Evolutionary conservation across 2,329 filamentous ascomycete genomes (phyloP), one percentile per base, ranked within the genome.

Genomic region (Arthrobotrys pseudoclavata): DNA sequence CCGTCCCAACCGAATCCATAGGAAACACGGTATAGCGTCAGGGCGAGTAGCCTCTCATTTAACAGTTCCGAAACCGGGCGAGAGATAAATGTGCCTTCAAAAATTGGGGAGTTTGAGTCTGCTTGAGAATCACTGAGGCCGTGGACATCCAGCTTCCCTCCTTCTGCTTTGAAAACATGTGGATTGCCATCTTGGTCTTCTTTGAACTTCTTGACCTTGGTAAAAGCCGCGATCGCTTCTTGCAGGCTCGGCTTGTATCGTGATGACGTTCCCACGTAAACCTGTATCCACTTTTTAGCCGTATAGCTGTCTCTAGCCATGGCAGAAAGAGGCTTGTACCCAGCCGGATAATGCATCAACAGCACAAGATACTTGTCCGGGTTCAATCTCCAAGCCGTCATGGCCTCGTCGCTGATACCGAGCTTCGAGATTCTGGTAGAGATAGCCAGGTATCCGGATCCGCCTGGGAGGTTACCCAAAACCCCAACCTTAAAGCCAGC

Each of bases 341-440:
- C 86, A n/a, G 83, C 83, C 0, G 86, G 84, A 79, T 91, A 91
- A 40, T 87, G 87, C 50, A 96, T 87, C 22, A 97, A 85, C 3
- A 96, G 85, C 3, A 95, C 87, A 45, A 97, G 83, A 81, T 95
- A 94, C 37, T 94, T 90, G 0, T 86, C 83, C 0, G 86, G 84
- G 13, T 87, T 84, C 10, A 97, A 83, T 76, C 91, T 87, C 94
- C 94, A 97, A 0, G 93, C 92, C 81, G 91, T 87, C 83, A 93
- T 88, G 0, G 89, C 90, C 81, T 94, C 92, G 42, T 91, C 87
- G 0, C 92, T 91, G 12, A 97, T 88, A 0, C 88, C 89, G 0
- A 97, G 87, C 80, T 91, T 91, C 3, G 87, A 85, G 31, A 92
- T 88, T 3, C 89, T 89, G 31, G 92, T 87, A 0, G 93, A 93